These are phyloP conservation scores for Sanguinoderma infundibulare DNA, from an alignment of 1,284 basidiomycete genomes.

Conservation along the genomic window DNA sequence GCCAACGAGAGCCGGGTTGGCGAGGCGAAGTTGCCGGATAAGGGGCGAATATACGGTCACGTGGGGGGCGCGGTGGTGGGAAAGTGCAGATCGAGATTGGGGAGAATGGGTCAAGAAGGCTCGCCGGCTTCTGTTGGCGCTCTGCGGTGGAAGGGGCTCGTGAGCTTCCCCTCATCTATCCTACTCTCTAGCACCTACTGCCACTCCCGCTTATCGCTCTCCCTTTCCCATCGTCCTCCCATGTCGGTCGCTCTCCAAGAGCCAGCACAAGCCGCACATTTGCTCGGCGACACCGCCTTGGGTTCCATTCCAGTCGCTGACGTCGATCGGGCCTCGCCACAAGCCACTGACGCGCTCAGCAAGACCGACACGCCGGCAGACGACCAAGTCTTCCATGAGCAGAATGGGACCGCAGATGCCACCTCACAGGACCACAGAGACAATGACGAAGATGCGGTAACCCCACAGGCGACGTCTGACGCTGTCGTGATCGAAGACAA, in stretches of 20 bases:
- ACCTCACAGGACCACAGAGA: slow-evolving; percentile 4
- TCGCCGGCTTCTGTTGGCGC: slow-evolving; percentile 25
- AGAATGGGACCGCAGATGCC: not conserved
- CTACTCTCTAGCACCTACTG: slow-evolving; percentile 11
- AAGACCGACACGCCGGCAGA: slow-evolving; percentile 14
- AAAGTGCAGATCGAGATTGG: slow-evolving; percentile 16
- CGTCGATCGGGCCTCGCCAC: slow-evolving; percentile 10
- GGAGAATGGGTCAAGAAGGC: slow-evolving; percentile 22
- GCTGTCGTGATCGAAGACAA: slow-evolving; percentile 6
- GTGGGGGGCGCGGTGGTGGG: slow-evolving; percentile 23
- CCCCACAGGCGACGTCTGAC: not conserved
- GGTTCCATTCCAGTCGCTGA: slow-evolving; percentile 7
- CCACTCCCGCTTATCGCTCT: slow-evolving; percentile 22
- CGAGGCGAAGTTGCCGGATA: slow-evolving; percentile 1
- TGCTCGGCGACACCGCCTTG: slow-evolving; percentile 19
- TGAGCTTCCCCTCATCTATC: slow-evolving; percentile 22
- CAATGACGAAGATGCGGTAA: not conserved
- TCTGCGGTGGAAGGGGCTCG: slow-evolving; percentile 22
- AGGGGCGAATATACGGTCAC: slow-evolving; percentile 23
- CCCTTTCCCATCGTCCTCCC: slow-evolving; percentile 24
- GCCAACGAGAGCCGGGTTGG: not conserved
- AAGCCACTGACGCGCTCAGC: slow-evolving; percentile 8
- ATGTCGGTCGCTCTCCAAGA: slow-evolving; percentile 35
- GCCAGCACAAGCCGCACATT: slow-evolving; percentile 20
- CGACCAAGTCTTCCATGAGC: slow-evolving; percentile 5